Evolutionary conservation across 2,329 filamentous ascomycete species (phyloP), one percentile per base, ranked within the genome.

Genomic region (Neofusicoccum ribis): DNA sequence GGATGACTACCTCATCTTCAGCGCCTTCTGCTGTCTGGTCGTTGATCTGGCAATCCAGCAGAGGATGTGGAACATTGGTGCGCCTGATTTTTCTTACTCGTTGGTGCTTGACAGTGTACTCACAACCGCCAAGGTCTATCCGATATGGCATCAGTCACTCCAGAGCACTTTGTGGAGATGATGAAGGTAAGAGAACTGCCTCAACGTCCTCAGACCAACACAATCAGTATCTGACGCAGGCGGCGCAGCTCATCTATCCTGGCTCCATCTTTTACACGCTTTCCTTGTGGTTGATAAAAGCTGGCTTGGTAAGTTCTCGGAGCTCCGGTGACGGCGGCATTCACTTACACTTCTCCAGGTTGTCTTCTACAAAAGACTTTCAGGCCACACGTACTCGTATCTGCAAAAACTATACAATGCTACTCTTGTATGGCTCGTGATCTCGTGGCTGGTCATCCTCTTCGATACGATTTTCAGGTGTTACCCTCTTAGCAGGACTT

Each of bases 401-500:
- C 64, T 80, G 1, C 74, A 79, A 59, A 69, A 70, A 5, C 67
- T 80, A 0, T 80, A 80, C 70, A 80, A 78, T 39, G 54, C 76
- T 31, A 69, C 76, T 0, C 70, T 80, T 1, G 74, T 70, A 1
- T 67, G 76, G 3, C 59, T 80, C 36, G 69, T 61, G 0, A 68
- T 70, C 1, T 74, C 73, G 0, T 80, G 72, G 69, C 66, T 72
- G 0, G 63, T 72, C 12, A 78, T 79, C 31, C 77, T 79, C 64
- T 78, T 79, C 63, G 68, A 79, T 65, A 79, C 78, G 49, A 69
- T 79, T 12, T 79, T 79, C 63, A 75, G 79, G 56, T 79, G 77
- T 61, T 79, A 70, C 44, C 77, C 77, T 0, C 72, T 79, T 70
- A 23, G 69, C 52, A 71, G 70, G 60, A 68, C 69, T 23, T 73